These are phyloP conservation scores for Phytophthora podocarpi DNA, from an alignment of 352 stramenopile genomes.

Conservation along the genomic window DNA sequence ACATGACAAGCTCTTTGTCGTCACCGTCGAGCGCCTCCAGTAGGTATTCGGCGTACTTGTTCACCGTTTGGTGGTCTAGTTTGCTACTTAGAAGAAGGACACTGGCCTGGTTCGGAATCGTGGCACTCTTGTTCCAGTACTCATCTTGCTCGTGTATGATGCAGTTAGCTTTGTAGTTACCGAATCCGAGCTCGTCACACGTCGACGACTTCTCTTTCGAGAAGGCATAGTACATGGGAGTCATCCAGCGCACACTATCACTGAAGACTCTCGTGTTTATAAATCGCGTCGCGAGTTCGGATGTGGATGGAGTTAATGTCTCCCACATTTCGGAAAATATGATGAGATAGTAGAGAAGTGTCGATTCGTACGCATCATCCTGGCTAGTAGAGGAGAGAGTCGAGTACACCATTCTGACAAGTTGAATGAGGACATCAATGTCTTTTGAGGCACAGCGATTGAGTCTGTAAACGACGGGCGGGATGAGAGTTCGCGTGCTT, in stretches of 20 bases:
- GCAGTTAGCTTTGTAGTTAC: conserved; percentile 8
- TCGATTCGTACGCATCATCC: conserved; percentile 5
- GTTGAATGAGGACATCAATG: no score
- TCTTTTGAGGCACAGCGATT: neutral
- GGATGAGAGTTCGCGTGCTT: neutral
- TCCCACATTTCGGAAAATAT: conserved; percentile 53
- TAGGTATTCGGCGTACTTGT: conserved; percentile 45
- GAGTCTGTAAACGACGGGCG: neutral
- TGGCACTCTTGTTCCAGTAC: no score
- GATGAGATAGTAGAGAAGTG: conserved; percentile 47
- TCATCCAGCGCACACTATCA: neutral
- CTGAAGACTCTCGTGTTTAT: conserved; percentile 16
- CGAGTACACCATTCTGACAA: no score
- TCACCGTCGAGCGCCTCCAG: conserved; percentile 28
- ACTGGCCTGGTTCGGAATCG: conserved; percentile 32
- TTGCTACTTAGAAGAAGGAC: conserved; percentile 44
- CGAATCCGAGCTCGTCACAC: conserved; percentile 18
- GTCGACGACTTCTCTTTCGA: conserved; percentile 36
- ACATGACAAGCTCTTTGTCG: conserved; percentile 43
- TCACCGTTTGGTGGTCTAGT: conserved; percentile 38
- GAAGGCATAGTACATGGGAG: conserved; percentile 47
- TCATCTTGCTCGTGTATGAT: conserved; percentile 43
- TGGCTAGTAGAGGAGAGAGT: no score
- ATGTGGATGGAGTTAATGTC: conserved; percentile 7
- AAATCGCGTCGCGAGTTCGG: conserved; percentile 9